Percentiles rank a stretch among this genome's conserved stretches.
Conservation (phyloP, 2,329 filamentous ascomycete genomes). For the Aspergillus transmontanensis region DNA sequence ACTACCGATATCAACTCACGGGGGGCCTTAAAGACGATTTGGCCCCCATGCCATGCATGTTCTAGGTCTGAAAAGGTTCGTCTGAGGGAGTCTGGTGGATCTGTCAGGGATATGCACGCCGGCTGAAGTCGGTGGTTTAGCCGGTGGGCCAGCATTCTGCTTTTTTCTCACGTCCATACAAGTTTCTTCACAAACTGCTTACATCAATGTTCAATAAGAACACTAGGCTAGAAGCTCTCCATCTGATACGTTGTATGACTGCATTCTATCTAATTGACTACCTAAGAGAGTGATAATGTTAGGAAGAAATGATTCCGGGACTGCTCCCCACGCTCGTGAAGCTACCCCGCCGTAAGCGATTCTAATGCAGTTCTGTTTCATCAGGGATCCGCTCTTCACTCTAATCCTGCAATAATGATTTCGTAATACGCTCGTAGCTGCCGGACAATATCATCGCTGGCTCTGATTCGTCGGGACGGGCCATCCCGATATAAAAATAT, state of each 20-base stretch:
- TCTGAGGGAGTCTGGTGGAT: too few relatives aligned
- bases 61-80: too few relatives aligned
- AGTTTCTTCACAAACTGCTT: neutral
- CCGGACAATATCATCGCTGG: too few relatives aligned
- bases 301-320: neutral
- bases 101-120: neutral
- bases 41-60: too few relatives aligned
- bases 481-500: too few relatives aligned
- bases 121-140: neutral
- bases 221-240: neutral
- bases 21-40: too few relatives aligned
- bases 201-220: neutral
- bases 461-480: too few relatives aligned
- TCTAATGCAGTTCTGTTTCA: neutral
- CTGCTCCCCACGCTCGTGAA: neutral
- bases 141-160: neutral
- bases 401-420: neutral
- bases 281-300: neutral
- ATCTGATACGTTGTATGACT: neutral
- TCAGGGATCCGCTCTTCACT: neutral
- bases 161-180: neutral
- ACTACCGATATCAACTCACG: too few relatives aligned
- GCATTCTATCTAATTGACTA: neutral
- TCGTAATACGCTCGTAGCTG: too few relatives aligned
- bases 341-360: neutral